Evolutionary conservation across 2,329 filamentous ascomycete genomes (phyloP), one percentile per base, ranked within the genome.

Genomic region (Xylariales sp.): DNA sequence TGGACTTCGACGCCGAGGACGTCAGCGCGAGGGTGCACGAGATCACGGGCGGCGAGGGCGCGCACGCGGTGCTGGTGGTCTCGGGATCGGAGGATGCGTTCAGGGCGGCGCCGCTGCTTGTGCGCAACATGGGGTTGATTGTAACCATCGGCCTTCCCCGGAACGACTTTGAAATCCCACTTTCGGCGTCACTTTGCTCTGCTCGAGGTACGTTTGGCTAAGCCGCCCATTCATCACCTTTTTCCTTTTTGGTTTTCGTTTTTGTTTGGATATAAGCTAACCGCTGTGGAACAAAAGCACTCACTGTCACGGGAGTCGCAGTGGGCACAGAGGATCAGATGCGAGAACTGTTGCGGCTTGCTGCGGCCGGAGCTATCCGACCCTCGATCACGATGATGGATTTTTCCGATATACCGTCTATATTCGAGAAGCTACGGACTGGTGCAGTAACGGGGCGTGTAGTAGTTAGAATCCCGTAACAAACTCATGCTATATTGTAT

Each of bases 61-160:
- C 32, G 6, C 32, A 34, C 14, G 32, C 15, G 12, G 16, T 34
- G 6, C 13, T 34, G 12, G 32, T 34, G 14, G 32, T 34, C 6
- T 20, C 32, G 19, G 32, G 32, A 14, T 11, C 32, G 11, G 19
- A 24, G 14, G 14, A 24, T n/a, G 32, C 32, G 17, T 34, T 34
- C 12, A 13, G 19, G 13, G 19, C 19, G 6, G 17, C 32, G 15
- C 32, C 32, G 6, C 10, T 7, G 6, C 20, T 34, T 12, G 32
- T 34, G 32, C 32, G 32, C 5, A 34, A 34, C 14, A 34, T 24
- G 32, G 32, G 32, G 8, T 13, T 24, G 5, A 34, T 34, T 6
- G 20, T 34, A 6, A 23, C 18, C 20, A 17, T 34, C 8, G 32
- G 32, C 11, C 14, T 34, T 8, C 32, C 32, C 6, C 18, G 7